A percentile compares a stretch with the other conserved stretches of the same genome.
Evolutionary conservation across 306 rosid genomes (phyloP).

Genomic region (Prunus mira): DNA sequence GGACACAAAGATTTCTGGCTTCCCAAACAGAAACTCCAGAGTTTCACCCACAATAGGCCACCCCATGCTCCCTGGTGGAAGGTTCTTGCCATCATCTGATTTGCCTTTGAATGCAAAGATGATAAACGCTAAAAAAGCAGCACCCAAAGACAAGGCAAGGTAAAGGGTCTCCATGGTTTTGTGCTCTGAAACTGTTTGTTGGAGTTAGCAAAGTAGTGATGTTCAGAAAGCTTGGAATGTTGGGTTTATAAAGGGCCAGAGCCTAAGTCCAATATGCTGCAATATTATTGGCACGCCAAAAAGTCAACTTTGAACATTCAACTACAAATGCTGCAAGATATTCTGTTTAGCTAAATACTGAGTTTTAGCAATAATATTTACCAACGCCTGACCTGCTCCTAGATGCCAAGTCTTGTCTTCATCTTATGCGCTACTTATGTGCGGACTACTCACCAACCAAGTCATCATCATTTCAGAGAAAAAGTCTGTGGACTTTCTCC

Average conservation of each 20-base stretch:
- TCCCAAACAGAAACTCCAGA: constrained; percentile 41
- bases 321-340: not conserved
- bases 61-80: constrained; percentile 66
- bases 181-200: not conserved
- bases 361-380: too few species aligned
- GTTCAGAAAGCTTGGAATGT: not conserved
- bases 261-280: not conserved
- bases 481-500: not conserved
- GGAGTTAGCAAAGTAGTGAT: not conserved
- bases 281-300: not conserved
- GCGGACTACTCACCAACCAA: not conserved
- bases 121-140: not conserved
- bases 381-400: too few species aligned
- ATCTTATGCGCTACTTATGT: not conserved
- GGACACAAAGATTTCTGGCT: constrained; percentile 40
- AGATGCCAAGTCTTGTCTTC: not conserved
- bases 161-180: constrained; percentile 21
- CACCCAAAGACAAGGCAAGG: constrained; percentile 3
- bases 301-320: not conserved
- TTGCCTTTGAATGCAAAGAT: constrained; percentile 20
- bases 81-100: constrained; percentile 12
- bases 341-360: not conserved
- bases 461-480: not conserved
- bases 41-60: constrained; percentile 63
- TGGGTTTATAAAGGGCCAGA: not conserved